Evolutionary conservation across 2,329 filamentous ascomycete species (phyloP), one percentile per base, ranked within the genome.

Genomic region (Rhytidhysteron rufulum): DNA sequence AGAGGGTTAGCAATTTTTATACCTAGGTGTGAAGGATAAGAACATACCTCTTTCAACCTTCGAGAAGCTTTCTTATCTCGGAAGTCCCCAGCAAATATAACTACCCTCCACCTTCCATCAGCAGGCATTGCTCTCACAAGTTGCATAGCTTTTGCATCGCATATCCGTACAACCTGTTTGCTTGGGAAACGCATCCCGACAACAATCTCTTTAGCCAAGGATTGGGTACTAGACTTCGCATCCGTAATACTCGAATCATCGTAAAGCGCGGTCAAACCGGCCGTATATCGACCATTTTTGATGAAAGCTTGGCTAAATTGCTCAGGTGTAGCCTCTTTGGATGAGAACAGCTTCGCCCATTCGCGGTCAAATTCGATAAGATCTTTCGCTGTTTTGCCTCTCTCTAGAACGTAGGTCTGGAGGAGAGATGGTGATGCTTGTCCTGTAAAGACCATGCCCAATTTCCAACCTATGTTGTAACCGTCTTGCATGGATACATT

Each of bases 321-420:
- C 2, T 73, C 68, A 0, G 6, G 72, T 3, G 67, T 66, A 11
- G 68, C 60, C 9, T 71, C 57, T 21, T 70, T 67, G 0, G 70
- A 66, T 2, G 69, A 74, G 51, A 82, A 82, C 20, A 79, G 58
- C 45, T 70, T 71, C 0, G 74, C 70, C 50, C 75, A 77, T 37
- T 70, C 66, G 1, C 73, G 70, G 48, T 83, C 80, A 42, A 83
- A 83, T 4, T 76, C 72, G 42, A 83, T 82, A 10, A 85, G 64
- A 39, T 82, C 76, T 1, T 50, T 54, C 1, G 63, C 63, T 1
- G 58, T 62, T 29, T 63, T 63, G 0, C 45, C 37, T 67, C 82
- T 72, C 60, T 86, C 82, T 17, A 71, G 59, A 45, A 82, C 77
- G 55, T 85, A 85, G 37, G 77, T 83, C 36, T 75, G 64, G 1